A percentile compares a stretch with the other conserved stretches of the same genome.
Conservation (phyloP, 768 basidiomycete genomes). For the Dentipellis sp. region DNA sequence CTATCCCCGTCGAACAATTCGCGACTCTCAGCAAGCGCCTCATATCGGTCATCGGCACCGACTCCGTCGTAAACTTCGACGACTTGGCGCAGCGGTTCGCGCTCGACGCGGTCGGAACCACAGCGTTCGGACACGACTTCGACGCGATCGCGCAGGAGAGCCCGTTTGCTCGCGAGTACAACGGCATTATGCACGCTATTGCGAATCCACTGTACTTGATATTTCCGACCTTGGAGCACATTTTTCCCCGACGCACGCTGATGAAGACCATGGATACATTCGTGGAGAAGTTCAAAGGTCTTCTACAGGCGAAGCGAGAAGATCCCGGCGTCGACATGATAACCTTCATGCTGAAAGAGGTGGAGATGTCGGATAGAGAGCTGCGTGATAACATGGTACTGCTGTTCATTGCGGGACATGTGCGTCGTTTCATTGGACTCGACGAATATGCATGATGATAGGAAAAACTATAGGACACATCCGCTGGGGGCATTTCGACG, state of each 20-base stretch:
- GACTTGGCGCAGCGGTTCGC: conserved; percentile 18
- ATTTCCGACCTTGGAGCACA: conserved; percentile 22
- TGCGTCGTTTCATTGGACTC: conserved; percentile 21
- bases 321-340: conserved; percentile 27
- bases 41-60: background rate
- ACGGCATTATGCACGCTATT: conserved; percentile 27
- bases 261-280: conserved; percentile 24
- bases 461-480: conserved; percentile 14
- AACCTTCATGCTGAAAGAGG: conserved; percentile 27
- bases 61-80: background rate
- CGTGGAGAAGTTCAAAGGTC: conserved; percentile 18
- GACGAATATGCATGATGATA: background rate
- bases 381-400: conserved; percentile 28
- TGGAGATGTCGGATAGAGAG: conserved; percentile 24
- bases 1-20: conserved; percentile 1
- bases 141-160: conserved; percentile 24
- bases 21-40: background rate
- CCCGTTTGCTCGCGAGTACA: conserved; percentile 28
- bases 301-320: conserved; percentile 22
- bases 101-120: conserved; percentile 28
- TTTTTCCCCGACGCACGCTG: conserved; percentile 21
- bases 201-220: conserved; percentile 26
- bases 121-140: conserved; percentile 29
- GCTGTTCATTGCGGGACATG: conserved; percentile 32
- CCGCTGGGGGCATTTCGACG: conserved; percentile 29